phyloP scores from a whole-genome alignment of 108 stramenopile species.

The Pseudonitzschia pungens region DNA sequence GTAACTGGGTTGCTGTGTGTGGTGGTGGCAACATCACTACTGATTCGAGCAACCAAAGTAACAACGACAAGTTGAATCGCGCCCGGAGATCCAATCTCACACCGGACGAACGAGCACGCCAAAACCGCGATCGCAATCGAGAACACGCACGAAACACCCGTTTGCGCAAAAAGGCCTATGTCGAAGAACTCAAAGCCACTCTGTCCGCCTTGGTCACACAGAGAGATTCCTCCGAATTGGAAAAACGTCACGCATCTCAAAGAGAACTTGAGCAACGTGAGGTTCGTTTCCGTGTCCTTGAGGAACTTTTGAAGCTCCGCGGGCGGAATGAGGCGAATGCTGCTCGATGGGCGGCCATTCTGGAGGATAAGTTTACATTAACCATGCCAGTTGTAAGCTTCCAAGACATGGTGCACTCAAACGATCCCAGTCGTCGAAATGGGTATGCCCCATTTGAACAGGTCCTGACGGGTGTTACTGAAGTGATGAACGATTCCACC shows the following conservation, averaged over 20 bases:
- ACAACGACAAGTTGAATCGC: conserved; percentile 57
- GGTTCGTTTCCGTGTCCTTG: conserved; percentile 81
- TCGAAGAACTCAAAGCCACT: conserved; percentile 88
- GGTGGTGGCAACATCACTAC: conserved; percentile 20
- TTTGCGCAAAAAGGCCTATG: conserved; percentile 95
- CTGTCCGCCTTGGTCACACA: conserved; percentile 80
- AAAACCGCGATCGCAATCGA: conserved; percentile 93
- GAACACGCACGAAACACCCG: conserved; percentile 97
- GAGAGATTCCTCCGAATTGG: conserved; percentile 69
- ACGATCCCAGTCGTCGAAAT: conserved; percentile 5
- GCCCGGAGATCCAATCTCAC: conserved; percentile 74
- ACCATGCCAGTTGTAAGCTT: conserved; percentile 68
- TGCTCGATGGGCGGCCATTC: conserved; percentile 81
- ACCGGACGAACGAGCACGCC: conserved; percentile 84
- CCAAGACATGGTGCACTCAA: conserved; percentile 53
- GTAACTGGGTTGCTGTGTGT: conserved; percentile 84
- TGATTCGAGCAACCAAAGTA: conserved; percentile 12
- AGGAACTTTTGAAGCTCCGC: conserved; percentile 82
- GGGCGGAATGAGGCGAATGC: conserved; percentile 66
- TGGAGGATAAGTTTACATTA: conserved; percentile 75
- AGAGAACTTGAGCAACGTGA: conserved; percentile 78
- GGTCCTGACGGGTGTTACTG: conserved; percentile 53
- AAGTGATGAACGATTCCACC: conserved; percentile 71
- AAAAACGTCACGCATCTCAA: conserved; percentile 64
- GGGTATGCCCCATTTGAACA: conserved; percentile 51